phyloP scores from a whole-genome alignment of 306 rosid genomes.

The Pterocarpus santalinus region DNA sequence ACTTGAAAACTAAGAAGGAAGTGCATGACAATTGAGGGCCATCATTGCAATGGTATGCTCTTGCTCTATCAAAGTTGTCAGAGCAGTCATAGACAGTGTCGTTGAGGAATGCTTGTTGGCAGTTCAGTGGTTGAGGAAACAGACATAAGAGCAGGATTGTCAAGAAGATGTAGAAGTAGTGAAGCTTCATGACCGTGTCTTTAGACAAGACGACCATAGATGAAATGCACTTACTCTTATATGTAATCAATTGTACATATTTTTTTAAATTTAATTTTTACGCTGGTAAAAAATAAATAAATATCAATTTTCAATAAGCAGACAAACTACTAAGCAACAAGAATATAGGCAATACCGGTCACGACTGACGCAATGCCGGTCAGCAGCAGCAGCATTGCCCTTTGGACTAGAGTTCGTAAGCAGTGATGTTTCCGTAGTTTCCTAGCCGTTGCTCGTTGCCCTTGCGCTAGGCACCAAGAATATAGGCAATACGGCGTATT shows the following conservation, averaged over 20 bases:
- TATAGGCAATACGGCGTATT: not conserved
- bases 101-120: constrained; percentile 64
- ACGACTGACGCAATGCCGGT: no score
- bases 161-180: constrained; percentile 26
- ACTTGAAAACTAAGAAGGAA: constrained; percentile 56
- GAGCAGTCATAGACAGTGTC: constrained; percentile 47
- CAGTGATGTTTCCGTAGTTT: not conserved
- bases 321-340: not conserved
- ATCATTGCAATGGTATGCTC: constrained; percentile 61
- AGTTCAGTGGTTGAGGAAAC: constrained; percentile 37
- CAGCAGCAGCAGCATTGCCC: no score
- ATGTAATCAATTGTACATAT: not conserved
- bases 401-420: not conserved
- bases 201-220: constrained; percentile 5
- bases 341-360: not conserved
- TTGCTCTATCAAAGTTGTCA: constrained; percentile 43
- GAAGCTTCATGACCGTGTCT: constrained; percentile 42
- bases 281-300: no score
- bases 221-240: constrained; percentile 40
- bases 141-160: constrained; percentile 37
- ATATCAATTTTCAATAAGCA: not conserved
- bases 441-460: not conserved
- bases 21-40: constrained; percentile 52
- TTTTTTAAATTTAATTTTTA: no score
- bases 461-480: not conserved